These are phyloP conservation scores for Nicotiana otophora DNA, from an alignment of 257 asterid genomes.

Conservation along the genomic window DNA sequence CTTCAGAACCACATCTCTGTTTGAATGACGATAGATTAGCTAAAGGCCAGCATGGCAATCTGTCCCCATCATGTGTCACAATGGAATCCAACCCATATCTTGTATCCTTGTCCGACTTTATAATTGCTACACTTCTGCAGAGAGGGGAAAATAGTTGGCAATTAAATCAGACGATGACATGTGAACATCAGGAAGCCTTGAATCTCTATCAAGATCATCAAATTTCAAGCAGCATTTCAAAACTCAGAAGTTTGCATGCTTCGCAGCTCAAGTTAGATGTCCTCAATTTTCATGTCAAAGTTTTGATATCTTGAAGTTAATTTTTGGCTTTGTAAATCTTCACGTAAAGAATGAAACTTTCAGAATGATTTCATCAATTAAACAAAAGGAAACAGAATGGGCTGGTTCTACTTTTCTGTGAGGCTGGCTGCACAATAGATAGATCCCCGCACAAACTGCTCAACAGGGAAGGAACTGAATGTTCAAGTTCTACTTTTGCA, in stretches of 20 bases:
- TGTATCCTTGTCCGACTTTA: constrained; percentile 76
- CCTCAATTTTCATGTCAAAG: neutral
- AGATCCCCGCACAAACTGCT: neutral
- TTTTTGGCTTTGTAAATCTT: neutral
- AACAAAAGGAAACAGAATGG: neutral
- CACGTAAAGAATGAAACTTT: neutral
- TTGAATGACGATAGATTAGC: constrained; percentile 58
- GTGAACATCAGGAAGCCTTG: neutral
- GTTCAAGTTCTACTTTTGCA: neutral
- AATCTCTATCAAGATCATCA: neutral
- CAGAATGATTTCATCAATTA: neutral
- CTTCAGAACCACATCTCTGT: constrained; percentile 59
- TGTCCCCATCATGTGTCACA: constrained; percentile 89
- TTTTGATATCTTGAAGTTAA: neutral
- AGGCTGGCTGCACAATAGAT: neutral
- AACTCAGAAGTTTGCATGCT: neutral
- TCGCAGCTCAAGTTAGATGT: neutral
- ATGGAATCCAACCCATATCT: constrained; percentile 73
- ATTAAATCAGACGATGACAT: neutral
- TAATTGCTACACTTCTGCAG: constrained; percentile 68
- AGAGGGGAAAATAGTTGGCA: neutral
- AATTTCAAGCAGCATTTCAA: neutral
- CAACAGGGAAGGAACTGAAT: neutral
- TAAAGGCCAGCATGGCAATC: constrained; percentile 74
- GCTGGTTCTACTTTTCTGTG: neutral